Percentiles rank a stretch among this genome's conserved stretches.
These are phyloP conservation scores for Teunomyces stri DNA, from an alignment of 805 yeast genomes.

Conservation along the genomic window DNA sequence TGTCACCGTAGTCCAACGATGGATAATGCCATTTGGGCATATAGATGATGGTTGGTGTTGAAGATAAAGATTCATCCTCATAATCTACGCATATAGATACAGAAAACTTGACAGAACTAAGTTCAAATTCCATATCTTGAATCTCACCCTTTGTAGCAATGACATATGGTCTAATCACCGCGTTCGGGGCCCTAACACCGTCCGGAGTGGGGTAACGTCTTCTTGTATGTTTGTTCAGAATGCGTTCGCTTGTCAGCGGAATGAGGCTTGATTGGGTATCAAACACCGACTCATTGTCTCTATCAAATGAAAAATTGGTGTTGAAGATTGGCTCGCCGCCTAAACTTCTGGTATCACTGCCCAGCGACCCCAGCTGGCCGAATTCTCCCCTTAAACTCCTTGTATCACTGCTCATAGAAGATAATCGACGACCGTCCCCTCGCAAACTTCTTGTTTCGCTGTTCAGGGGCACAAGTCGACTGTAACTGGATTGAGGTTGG, in stretches of 20 bases:
- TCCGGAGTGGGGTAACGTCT: slow-evolving; percentile 43
- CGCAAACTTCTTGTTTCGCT: neutral
- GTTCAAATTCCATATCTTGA: slow-evolving; percentile 55
- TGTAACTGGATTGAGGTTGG: neutral
- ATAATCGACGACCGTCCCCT: neutral
- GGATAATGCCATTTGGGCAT: slow-evolving; percentile 74
- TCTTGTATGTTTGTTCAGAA: slow-evolving; percentile 23
- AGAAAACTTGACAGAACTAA: slow-evolving; percentile 44
- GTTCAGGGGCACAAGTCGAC: neutral
- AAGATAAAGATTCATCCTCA: slow-evolving; percentile 4
- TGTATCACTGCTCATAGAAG: neutral
- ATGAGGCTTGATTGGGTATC: slow-evolving; percentile 22
- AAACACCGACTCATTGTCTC: slow-evolving; percentile 14
- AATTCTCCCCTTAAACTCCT: neutral
- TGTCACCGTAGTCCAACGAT: slow-evolving; percentile 43
- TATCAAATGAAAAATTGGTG: neutral
- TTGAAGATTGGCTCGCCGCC: neutral
- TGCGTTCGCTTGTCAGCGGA: slow-evolving; percentile 21
- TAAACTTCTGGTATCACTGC: neutral
- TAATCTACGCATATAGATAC: slow-evolving; percentile 40
- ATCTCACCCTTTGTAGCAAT: slow-evolving; percentile 61
- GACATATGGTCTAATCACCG: slow-evolving; percentile 77
- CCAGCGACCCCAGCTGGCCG: neutral
- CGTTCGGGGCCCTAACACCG: slow-evolving; percentile 74
- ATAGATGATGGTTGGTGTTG: slow-evolving; percentile 56